Conservation (phyloP, 305 asterid species). For the Salvia sclarea region DNA sequence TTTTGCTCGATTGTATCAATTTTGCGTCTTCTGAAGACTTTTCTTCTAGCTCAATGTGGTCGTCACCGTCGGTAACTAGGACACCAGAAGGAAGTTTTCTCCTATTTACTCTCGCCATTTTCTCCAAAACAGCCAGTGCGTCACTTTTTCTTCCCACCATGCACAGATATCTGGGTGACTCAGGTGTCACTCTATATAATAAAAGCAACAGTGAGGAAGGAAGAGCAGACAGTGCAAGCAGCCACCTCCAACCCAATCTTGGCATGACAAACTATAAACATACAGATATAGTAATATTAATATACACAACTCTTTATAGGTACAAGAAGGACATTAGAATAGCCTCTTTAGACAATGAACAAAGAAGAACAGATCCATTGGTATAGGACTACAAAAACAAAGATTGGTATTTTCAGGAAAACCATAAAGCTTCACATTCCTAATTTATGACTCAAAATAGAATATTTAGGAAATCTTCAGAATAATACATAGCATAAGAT, state of each 20-base stretch:
- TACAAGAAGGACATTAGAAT: neutral
- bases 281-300: neutral
- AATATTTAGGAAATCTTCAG: neutral
- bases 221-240: conserved; percentile 64
- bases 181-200: conserved; percentile 57
- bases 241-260: conserved; percentile 79
- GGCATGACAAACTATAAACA: conserved; percentile 64
- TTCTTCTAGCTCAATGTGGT: conserved; percentile 45
- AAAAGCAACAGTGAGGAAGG: conserved; percentile 60
- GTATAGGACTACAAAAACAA: neutral
- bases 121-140: conserved; percentile 53
- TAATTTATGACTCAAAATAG: conserved; percentile 5
- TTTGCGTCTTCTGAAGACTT: conserved; percentile 45
- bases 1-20: conserved; percentile 41
- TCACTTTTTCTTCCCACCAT: conserved; percentile 54
- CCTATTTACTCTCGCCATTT: conserved; percentile 51
- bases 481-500: conserved; percentile 7
- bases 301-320: neutral
- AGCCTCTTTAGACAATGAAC: neutral
- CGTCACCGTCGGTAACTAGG: conserved; percentile 52
- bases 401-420: neutral
- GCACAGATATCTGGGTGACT: conserved; percentile 67
- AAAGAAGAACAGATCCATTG: neutral
- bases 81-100: conserved; percentile 62
- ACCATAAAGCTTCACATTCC: neutral